Evolutionary conservation across 345 rosid species (phyloP), one percentile per base, ranked within the genome.

Genomic region (Populus ilicifolia): DNA sequence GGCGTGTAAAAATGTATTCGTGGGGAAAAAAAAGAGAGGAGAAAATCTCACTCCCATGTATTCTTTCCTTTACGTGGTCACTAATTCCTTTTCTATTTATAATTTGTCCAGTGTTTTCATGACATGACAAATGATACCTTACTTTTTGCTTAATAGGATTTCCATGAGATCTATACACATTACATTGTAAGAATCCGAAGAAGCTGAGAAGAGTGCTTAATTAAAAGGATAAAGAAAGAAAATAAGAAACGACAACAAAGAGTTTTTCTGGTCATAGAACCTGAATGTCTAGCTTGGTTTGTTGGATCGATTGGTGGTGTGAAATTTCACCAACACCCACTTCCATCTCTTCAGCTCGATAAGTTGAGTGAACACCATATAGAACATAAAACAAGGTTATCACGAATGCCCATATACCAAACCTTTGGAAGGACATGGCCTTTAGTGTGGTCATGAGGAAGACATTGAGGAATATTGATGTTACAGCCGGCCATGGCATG

Each of bases 401-500:
- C 72, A 91, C 73, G 23, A 90, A 83, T 36, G 96, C 79, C 97
- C 98, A 93, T 39, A 94, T 70, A 2, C 81, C 94, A 80, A 94
- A 92, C 75, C 97, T 85, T 75, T 84, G 86, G 82, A 84, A 91
- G 14, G 97, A 82, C 2, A 86, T 63, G 78, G 64, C 39, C 85
- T 89, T 92, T 25, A 94, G 78, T 6, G 93, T 90, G 38, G 91
- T 85, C 89, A 88, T 85, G 17, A 94, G 94, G 80, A 94, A 90
- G 23, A 91, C 86, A 73, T 89, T 94, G 10, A 94, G 90, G 85
- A 90, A 90, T 76, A 90, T 87, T 0, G 97, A 93, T 2, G 85
- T 67, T 2, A 90, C 93, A 0, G 97, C 94, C 4, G 95, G 97
- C 97, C 97, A 94, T 14, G 98, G 98, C 98, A 94, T 94, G 67